Base-by-base conservation (phyloP, 163 green algal genomes). In the Trebouxiophyceae sp. region DNA sequence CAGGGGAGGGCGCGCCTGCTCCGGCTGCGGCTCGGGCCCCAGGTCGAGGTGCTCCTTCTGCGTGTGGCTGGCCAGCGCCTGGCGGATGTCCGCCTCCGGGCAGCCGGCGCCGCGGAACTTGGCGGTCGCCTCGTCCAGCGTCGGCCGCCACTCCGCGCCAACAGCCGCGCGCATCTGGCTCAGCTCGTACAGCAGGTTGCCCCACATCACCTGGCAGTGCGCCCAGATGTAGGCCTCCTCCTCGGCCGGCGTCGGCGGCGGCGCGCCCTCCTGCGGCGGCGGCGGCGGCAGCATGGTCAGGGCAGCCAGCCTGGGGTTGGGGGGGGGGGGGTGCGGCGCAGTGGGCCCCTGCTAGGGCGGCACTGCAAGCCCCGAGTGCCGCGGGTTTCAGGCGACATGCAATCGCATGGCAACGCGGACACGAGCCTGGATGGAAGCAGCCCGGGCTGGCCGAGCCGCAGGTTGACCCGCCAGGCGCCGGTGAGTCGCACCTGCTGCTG, bases 111-210 rank as follows among this genome's bases (percentile, higher is more conserved):
- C 76, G n/a, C 60, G 66, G 80, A 94, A 96, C 54, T 85, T 74
- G 33, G 59, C 76, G 23, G 78, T 72, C 7, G 86, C 88, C 57
- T 78, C 44, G 57, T 91, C 77, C 60, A 96, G 65, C 68, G 82
- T 58, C 1, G 34, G 33, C 32, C 66, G 62, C 64, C 60, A 69
- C 7, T 56, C 34, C 26, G 28, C 29, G 0, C 50, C 62, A 1
- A 56, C 63, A 2, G 60, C 70, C 22, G 70, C 64, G 22, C 30
- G 69, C 57, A 95, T 75, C 75, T 92, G 83, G 46, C 63, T 83
- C 78, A 87, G 87, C 76, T 96, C 89, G 66, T 92, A 96, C 55
- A 93, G 76, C 47, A 83, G 73, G 75, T 96, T 96, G 69, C 89
- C 89, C 29, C 86, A 81, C 74, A 89, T 83, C 33, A 91, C 76